Base-by-base conservation (phyloP, 176 grass and related monocot species). In the Secale cereale region DNA sequence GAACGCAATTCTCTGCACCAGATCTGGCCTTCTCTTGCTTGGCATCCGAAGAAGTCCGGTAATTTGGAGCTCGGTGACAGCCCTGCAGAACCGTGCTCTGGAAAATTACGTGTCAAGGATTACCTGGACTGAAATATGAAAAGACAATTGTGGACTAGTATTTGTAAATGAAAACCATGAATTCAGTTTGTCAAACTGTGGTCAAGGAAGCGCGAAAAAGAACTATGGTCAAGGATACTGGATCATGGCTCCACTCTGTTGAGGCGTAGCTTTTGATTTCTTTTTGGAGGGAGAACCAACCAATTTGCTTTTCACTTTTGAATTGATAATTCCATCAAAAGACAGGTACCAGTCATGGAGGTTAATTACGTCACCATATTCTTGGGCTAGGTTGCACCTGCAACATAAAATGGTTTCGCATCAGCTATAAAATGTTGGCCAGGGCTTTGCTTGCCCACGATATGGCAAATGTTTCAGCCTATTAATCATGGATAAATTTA, bases 11-110 rank as follows among this genome's bases (percentile, higher is more conserved):
- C 92, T 90, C 91, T 98, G 93, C 39, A 98, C 82, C 81, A 93
- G 81, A 77, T 98, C 89, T 48, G 95, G 92, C 69, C 95, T 93
- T 78, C 91, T 95, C 85, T 91, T 98, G 92, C 92, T 93, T 16
- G 95, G 89, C 92, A 95, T 93, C 22, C 89, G 82, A 68, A 98
- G 75, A 78, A 95, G 89, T 8, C 92, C 89, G 9, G 89, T 87
- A 60, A 98, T 88, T 82, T 95, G 95, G 20, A 98, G 91, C 71
- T 95, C 92, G 9, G 82, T 93, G 39, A 98, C 89, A 70, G 92
- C 87, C 82, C 87, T 94, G 85, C 95, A 98, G 77, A 94, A 98
- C 72, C 95, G 90, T 88, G 95, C 91, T 93, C 92, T 97, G 81
- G 87, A 82, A 60, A 70, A 65, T 57, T 30, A 72, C 1, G 45